Conservation (phyloP, 805 yeast species). For the Ogataea zsoltii region DNA sequence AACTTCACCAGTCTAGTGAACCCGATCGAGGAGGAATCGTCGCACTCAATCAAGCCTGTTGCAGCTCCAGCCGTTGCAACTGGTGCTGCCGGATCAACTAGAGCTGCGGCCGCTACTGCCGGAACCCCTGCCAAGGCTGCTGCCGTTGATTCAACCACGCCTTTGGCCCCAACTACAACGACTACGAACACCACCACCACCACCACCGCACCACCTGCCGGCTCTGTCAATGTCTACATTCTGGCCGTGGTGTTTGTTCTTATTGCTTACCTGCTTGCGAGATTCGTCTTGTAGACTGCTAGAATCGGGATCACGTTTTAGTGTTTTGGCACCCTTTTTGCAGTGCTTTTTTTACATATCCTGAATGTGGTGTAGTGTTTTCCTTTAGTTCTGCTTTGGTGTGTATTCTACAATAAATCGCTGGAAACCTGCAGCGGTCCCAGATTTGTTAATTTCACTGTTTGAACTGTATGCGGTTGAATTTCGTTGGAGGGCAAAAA, state of each 20-base stretch:
- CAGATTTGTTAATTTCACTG: too few relatives aligned
- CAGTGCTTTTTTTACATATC: conserved; percentile 7
- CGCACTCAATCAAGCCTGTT: conserved; percentile 16
- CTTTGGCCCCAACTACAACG: conserved; percentile 12
- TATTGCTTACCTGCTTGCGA: conserved; percentile 23
- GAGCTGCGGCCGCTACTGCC: too few relatives aligned
- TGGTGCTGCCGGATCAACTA: too few relatives aligned
- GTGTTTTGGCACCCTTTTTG: not conserved
- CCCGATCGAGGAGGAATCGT: conserved; percentile 34
- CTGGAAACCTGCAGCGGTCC: too few relatives aligned
- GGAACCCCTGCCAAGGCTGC: not conserved
- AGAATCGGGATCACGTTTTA: not conserved
- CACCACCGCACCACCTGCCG: conserved; percentile 6
- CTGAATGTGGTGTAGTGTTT: conserved; percentile 5
- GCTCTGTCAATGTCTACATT: conserved; percentile 18
- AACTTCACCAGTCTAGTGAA: conserved; percentile 31
- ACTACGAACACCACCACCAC: conserved; percentile 4
- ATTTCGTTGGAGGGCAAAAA: too few relatives aligned
- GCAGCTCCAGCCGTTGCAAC: conserved; percentile 13
- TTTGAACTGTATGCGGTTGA: not conserved
- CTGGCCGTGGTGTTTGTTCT: conserved; percentile 22
- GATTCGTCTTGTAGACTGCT: conserved; percentile 12
- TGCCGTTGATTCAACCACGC: conserved; percentile 6
- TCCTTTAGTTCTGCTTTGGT: conserved; percentile 2
- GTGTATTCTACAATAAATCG: conserved; percentile 6